Evolutionary conservation across 2,329 filamentous ascomycete species (phyloP).

Genomic region (Phaeomoniella chlamydospora): DNA sequence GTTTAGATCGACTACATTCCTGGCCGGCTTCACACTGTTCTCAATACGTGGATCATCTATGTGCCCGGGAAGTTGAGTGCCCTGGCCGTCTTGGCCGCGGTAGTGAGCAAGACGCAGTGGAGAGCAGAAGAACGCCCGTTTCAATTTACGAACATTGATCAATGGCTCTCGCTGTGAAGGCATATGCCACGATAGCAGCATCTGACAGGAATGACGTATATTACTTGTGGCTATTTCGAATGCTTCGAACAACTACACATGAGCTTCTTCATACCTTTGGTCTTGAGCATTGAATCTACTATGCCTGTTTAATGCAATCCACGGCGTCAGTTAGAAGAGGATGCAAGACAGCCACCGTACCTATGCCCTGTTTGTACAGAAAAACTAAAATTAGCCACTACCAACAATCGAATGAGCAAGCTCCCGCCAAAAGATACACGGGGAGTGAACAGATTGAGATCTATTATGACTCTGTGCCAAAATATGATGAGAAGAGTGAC

Average conservation of each 20-base stretch:
- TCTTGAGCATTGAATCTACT: not conserved
- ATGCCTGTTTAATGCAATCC: not conserved
- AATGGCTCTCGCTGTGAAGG: not conserved
- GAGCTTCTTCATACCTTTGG: not conserved
- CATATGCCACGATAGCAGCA: not conserved
- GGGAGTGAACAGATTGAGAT: too few species aligned
- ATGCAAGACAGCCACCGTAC: not conserved
- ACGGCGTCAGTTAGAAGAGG: not conserved
- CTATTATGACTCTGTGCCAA: too few species aligned
- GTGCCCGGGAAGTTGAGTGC: too few species aligned
- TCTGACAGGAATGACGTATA: not conserved
- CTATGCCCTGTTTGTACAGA: too few species aligned
- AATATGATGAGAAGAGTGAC: too few species aligned
- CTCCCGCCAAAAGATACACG: too few species aligned
- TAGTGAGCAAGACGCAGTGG: not conserved
- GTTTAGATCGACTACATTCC: conserved; percentile 31
- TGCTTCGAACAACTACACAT: not conserved
- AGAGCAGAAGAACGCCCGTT: not conserved
- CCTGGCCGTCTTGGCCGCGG: not conserved
- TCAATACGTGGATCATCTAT: conserved; percentile 24
- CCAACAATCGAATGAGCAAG: too few species aligned
- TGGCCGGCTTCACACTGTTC: conserved; percentile 53
- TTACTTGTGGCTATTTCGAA: not conserved
- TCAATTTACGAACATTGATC: not conserved
- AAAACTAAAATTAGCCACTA: too few species aligned